phyloP scores from a whole-genome alignment of 371 early-diverging fungal species.

The Mucor saturninus region DNA sequence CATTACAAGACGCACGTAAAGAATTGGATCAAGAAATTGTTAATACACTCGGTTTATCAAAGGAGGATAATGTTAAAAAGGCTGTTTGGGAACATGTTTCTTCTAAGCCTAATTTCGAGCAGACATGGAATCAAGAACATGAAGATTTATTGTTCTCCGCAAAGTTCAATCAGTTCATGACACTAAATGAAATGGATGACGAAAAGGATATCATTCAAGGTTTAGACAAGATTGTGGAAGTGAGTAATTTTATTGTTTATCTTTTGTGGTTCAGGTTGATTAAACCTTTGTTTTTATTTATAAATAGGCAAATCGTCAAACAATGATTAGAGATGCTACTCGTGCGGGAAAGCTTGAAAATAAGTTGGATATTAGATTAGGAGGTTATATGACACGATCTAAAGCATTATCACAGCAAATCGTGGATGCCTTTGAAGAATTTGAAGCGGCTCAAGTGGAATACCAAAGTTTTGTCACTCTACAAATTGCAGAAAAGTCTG shows the following conservation, averaged over 20 bases:
- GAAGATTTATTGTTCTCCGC: slow-evolving; percentile 49
- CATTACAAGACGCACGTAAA: slow-evolving; percentile 46
- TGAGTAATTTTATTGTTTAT: slow-evolving; percentile 17
- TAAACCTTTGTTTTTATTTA: slow-evolving; percentile 3
- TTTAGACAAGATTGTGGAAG: slow-evolving; percentile 49
- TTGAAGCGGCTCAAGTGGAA: slow-evolving; percentile 69
- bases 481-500: slow-evolving; percentile 63
- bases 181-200: slow-evolving; percentile 41
- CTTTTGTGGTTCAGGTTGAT: neutral
- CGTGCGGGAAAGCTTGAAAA: slow-evolving; percentile 87
- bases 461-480: slow-evolving; percentile 66
- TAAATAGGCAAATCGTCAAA: slow-evolving; percentile 62
- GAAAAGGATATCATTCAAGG: slow-evolving; percentile 50
- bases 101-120: slow-evolving; percentile 42
- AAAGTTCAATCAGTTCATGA: slow-evolving; percentile 47
- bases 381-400: slow-evolving; percentile 80
- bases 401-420: slow-evolving; percentile 66
- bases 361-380: slow-evolving; percentile 76
- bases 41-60: slow-evolving; percentile 24
- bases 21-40: slow-evolving; percentile 48
- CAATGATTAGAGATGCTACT: slow-evolving; percentile 79
- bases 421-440: slow-evolving; percentile 61
- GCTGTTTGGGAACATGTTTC: slow-evolving; percentile 45
- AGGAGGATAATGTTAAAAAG: slow-evolving; percentile 34
- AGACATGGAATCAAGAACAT: slow-evolving; percentile 44